phyloP scores from a whole-genome alignment of 257 asterid genomes.

The Misopates orontium region DNA sequence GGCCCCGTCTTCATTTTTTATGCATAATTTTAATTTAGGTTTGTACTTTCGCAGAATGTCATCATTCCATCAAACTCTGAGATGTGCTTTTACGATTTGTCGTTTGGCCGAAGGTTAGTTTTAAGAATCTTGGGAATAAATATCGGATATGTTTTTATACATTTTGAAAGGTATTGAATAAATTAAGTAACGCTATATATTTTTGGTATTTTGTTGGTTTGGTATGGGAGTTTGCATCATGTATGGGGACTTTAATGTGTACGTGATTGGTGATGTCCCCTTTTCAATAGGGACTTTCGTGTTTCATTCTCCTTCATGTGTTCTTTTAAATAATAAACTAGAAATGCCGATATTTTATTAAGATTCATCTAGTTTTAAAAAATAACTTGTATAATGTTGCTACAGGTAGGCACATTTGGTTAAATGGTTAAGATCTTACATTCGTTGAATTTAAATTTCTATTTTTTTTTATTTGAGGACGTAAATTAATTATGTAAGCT shows the following conservation, averaged over 20 bases:
- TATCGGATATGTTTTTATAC: slow-evolving; percentile 17
- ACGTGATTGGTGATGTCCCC: slow-evolving; percentile 31
- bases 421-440: no score
- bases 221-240: slow-evolving; percentile 30
- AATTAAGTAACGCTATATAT: neutral
- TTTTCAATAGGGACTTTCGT: slow-evolving; percentile 32
- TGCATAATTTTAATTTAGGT: slow-evolving; percentile 29
- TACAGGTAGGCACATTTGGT: no score
- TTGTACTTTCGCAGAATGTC: slow-evolving; percentile 42
- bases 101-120: slow-evolving; percentile 33
- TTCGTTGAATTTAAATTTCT: no score
- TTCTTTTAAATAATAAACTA: neutral
- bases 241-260: slow-evolving; percentile 23
- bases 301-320: slow-evolving; percentile 24
- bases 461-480: no score
- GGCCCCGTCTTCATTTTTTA: slow-evolving; percentile 20
- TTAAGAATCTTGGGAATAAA: neutral
- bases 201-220: slow-evolving; percentile 22
- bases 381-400: no score
- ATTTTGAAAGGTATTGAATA: neutral
- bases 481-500: no score
- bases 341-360: neutral
- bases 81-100: slow-evolving; percentile 27
- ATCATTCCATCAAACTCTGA: slow-evolving; percentile 48
- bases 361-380: no score